These are phyloP conservation scores for Gymnopilus junonius DNA, from an alignment of 768 basidiomycete species.

Conservation along the genomic window DNA sequence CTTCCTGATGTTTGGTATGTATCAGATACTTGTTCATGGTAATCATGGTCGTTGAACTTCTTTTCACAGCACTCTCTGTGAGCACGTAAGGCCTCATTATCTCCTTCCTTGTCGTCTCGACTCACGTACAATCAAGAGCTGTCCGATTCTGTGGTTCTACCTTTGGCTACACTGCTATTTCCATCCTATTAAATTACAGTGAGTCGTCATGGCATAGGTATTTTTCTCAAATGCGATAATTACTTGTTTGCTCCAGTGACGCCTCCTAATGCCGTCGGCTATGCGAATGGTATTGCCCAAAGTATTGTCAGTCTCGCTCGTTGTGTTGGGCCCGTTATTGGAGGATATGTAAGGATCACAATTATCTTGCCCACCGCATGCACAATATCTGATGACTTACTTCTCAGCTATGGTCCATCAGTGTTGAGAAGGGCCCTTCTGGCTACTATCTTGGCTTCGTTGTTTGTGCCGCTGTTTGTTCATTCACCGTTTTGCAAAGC, in stretches of 20 bases:
- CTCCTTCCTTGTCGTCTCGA: background rate
- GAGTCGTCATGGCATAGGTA: constrained; percentile 14
- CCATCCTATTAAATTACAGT: constrained; percentile 89
- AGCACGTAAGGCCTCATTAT: constrained; percentile 68
- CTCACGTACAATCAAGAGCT: constrained; percentile 52
- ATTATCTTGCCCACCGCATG: background rate
- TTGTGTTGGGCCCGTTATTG: constrained; percentile 86
- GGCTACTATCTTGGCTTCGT: constrained; percentile 82
- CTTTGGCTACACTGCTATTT: constrained; percentile 89
- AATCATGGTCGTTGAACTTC: constrained; percentile 8
- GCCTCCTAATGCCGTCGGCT: constrained; percentile 84
- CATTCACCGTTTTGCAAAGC: constrained; percentile 67
- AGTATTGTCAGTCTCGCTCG: constrained; percentile 93
- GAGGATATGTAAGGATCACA: constrained; percentile 70
- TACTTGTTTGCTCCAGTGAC: constrained; percentile 62
- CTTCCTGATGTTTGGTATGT: constrained; percentile 80
- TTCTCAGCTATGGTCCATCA: constrained; percentile 71
- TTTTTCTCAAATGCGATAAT: background rate
- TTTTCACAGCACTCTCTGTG: constrained; percentile 60
- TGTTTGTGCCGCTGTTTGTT: constrained; percentile 64
- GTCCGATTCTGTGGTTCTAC: constrained; percentile 87
- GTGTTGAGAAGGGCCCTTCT: constrained; percentile 66
- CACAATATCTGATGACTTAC: constrained; percentile 5
- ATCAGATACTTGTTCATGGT: constrained; percentile 4
- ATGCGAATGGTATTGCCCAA: constrained; percentile 96